Evolutionary conservation across 2,329 filamentous ascomycete species (phyloP), one percentile per base, ranked within the genome.

Genomic region (Paraphaeosphaeria minitans): DNA sequence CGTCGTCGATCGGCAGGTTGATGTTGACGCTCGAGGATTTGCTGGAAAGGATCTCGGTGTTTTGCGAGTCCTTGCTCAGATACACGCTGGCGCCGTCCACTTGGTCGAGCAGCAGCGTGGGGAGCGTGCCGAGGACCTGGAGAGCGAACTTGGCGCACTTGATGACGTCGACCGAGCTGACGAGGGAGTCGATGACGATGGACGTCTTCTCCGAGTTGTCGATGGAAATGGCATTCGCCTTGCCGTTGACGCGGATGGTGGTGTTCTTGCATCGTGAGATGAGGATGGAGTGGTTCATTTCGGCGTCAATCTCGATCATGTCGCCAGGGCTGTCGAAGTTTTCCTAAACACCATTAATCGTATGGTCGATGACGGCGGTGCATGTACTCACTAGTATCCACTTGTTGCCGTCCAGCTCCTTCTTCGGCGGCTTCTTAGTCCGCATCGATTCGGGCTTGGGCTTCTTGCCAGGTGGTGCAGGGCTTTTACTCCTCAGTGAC

Each of bases 151-250:
- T 96, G 67, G 90, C 87, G 49, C 90, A 94, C 80, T 98, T 98
- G 82, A 99, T 95, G 24, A 96, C 91, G 72, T 99, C 95, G 57
- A 99, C 87, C 33, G 91, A 92, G 50, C 91, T 96, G 49, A 98
- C 91, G 12, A 98, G 87, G 0, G 88, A 91, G 69, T 98, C 94
- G 55, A 98, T 85, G 53, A 98, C 87, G 54, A 99, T 85, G 29
- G 92, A 96, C 19, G 96, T 83, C 51, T 92, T 89, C 48, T 84
- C 86, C 56, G 89, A 94, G 80, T 97, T 97, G 80, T 98, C 95
- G 67, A 98, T 85, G 5, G 93, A 94, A 62, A 99, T 91, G n/a
- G 95, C 93, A 75, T 99, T 99, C 58, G 92, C 93, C 80, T 99
- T 99, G 78, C 92, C 93, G 72, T 87, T 90, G 73, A 99, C 82